Evolutionary conservation across 148 eudicot species (phyloP).

Genomic region (Fagopyrum esculentum): DNA sequence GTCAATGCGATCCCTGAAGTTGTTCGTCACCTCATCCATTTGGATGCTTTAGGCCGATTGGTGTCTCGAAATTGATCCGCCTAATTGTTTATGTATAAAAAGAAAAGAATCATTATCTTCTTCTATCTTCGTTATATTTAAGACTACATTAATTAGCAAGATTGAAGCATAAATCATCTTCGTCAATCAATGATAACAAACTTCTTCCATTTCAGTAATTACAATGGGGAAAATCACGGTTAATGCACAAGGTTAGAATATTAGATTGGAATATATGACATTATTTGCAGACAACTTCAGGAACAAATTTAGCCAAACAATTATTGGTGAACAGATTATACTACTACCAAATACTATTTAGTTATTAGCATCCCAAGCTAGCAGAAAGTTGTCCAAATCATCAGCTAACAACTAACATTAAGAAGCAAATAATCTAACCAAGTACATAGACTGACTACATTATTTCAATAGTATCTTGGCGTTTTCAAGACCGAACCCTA

Average conservation of each 20-base stretch:
- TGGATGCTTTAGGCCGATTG: too few relatives aligned
- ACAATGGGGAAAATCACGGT: too few relatives aligned
- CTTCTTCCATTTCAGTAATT: not conserved
- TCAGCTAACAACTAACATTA: not conserved
- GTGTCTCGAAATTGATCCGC: too few relatives aligned
- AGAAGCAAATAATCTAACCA: constrained; percentile 48
- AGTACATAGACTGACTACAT: constrained; percentile 67
- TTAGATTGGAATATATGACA: too few relatives aligned
- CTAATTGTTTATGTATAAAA: too few relatives aligned
- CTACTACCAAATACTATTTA: not conserved
- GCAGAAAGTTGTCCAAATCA: not conserved
- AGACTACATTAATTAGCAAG: not conserved
- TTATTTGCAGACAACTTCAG: not conserved
- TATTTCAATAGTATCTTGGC: constrained; percentile 46
- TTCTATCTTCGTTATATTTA: not conserved
- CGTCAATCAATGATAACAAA: not conserved
- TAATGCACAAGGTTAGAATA: too few relatives aligned
- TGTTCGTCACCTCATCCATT: too few relatives aligned
- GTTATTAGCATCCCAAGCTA: not conserved
- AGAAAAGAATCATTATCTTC: too few relatives aligned
- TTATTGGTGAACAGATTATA: not conserved
- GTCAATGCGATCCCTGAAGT: too few relatives aligned
- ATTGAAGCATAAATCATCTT: not conserved
- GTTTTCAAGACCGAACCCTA: constrained; percentile 42
- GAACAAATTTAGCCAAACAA: not conserved